Evolutionary conservation across 2,329 filamentous ascomycete genomes (phyloP), one percentile per base, ranked within the genome.

Genomic region (Curvularia hawaiiensis): DNA sequence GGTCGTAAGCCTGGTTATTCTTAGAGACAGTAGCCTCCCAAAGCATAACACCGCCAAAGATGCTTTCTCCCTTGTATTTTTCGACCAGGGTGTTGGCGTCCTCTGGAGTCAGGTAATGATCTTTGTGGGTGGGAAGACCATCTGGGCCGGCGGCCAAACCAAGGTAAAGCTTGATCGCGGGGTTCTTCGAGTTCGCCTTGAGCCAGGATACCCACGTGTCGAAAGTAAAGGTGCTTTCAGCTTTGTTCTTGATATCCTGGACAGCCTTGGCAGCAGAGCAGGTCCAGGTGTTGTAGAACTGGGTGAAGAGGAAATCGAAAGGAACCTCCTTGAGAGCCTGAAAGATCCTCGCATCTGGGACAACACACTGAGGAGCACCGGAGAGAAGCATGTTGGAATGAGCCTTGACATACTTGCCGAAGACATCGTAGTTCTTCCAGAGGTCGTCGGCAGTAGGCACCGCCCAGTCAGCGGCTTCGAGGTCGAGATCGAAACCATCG

Each of bases 41-140:
- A 5, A 87, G 69, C 84, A 86, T 87, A 40, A 85, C 76, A 73
- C 85, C 85, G 40, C 83, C 85, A 61, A 87, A 87, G 2, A 71
- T 73, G 22, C 74, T 54, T 1, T 75, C 67, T 16, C 31, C 43
- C 43, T 61, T 46, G 61, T 70, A 69, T 35, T 67, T 67, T 59
- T 77, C 77, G 24, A 85, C 71, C 51, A 86, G 62, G 2, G 67
- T 64, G 52, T 79, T 70, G 2, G 79, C 82, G 57, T 85, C 78
- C 1, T 64, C 56, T 0, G 81, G 80, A 1, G 67, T 70, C 16
- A 87, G 69, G 65, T 86, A 86, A 64, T 77, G 78, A 0, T 68
- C 64, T 16, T 62, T 57, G 45, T 74, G 39, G 7, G 33, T 50
- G 3, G 63, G 62, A 12, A 66, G 64, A 14, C 69, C 74, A 14